Evolutionary conservation across 78 protist species (phyloP), one percentile per base, ranked within the genome.

Genomic region (slime mould (Dictyostelium discoideum)): DNA sequence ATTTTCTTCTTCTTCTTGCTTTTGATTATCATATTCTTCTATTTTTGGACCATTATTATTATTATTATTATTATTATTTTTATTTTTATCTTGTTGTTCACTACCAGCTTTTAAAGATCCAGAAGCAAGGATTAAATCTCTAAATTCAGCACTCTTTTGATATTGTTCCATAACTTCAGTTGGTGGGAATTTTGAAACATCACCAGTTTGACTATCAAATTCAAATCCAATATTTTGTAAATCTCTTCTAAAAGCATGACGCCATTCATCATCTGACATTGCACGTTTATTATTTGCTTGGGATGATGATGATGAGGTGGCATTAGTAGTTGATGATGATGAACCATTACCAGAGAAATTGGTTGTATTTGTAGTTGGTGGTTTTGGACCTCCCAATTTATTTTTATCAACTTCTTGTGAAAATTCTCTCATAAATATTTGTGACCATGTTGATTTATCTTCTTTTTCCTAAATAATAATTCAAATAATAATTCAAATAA

Each of bases 101-200:
- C n/a, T 46, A 24, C n/a, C 79, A 24, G 76, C 13, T 73, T 73
- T 73, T 73, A 32, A 29, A n/a, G 79, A 32, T 0, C 79, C 79
- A 32, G 79, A 46, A 4, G 39, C 8, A 14, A 73, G 22, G 37
- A 90, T 90, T 10, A 90, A 37, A 67, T 90, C 94, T 82, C 84
- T 80, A 72, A 90, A 90, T 82, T 81, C 73, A 3, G 46, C 60
- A 48, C 82, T 65, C 57, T 82, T 80, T 46, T 90, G 94, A 50
- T 90, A 90, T 32, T 90, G 67, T 46, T 90, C 94, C 94, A 90
- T 90, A 11, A 90, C 87, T 37, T 90, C 94, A 3, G 94, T 90
- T 82, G 94, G 94, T 37, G 94, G 94, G 94, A 90, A 90, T 37
- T 63, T 80, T 32, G 16, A 24, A 69, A 90, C 74, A n/a, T 90